Percentiles rank a stretch among this genome's conserved stretches.
phyloP scores from a whole-genome alignment of 2,329 filamentous ascomycete genomes.

The Fusarium sp. region DNA sequence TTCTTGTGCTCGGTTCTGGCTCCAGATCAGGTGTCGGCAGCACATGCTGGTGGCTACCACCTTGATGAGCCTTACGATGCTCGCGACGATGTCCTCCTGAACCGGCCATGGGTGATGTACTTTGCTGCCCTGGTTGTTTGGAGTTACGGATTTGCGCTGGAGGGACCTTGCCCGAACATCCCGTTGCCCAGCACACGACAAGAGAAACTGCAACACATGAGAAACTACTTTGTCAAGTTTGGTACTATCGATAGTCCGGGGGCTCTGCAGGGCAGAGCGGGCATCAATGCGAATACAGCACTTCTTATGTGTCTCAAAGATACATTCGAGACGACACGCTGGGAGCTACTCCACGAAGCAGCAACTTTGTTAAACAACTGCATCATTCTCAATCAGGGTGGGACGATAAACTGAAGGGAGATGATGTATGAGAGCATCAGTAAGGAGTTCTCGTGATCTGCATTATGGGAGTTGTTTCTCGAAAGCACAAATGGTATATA shows the following conservation, averaged over 20 bases:
- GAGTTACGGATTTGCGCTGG: slow-evolving; percentile 93
- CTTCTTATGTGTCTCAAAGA: slow-evolving; percentile 86
- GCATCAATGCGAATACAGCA: slow-evolving; percentile 87
- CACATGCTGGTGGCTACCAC: slow-evolving; percentile 57
- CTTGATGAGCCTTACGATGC: slow-evolving; percentile 78
- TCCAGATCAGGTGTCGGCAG: slow-evolving; percentile 59
- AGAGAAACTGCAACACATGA: slow-evolving; percentile 84
- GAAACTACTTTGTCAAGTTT: slow-evolving; percentile 80
- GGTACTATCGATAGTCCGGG: slow-evolving; percentile 81
- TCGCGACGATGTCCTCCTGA: slow-evolving; percentile 89
- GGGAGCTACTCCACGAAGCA: slow-evolving; percentile 93
- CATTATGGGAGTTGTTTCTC: no score
- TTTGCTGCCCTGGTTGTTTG: slow-evolving; percentile 93
- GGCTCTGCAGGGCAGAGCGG: slow-evolving; percentile 79
- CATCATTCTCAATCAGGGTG: slow-evolving; percentile 65
- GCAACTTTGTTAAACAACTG: slow-evolving; percentile 85
- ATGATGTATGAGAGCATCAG: not conserved
- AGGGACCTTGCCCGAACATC: slow-evolving; percentile 76
- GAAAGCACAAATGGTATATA: slow-evolving; percentile 1
- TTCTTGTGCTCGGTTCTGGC: slow-evolving; percentile 90
- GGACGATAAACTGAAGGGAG: slow-evolving; percentile 44
- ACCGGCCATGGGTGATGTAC: slow-evolving; percentile 95
- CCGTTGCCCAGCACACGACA: slow-evolving; percentile 70
- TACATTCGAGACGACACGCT: slow-evolving; percentile 85
- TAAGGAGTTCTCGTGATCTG: not conserved